Percentiles rank a stretch among this genome's conserved stretches.
Evolutionary conservation across 1,284 basidiomycete genomes (phyloP).

Genomic region (Leccinum huronense): DNA sequence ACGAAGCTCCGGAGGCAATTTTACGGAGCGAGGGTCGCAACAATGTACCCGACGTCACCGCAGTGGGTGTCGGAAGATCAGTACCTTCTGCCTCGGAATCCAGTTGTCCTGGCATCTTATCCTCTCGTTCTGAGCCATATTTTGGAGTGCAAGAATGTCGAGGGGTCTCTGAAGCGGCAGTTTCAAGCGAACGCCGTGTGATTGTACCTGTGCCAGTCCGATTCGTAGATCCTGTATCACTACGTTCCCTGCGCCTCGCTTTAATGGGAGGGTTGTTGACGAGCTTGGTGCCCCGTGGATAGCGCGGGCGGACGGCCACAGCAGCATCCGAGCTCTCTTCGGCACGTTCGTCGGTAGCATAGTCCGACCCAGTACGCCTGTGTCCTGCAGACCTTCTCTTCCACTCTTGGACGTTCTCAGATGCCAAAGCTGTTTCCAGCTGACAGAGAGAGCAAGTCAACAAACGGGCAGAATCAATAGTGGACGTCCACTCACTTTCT

Average conservation of each 20-base stretch:
- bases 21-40: slow-evolving; percentile 34
- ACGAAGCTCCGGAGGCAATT: slow-evolving; percentile 37
- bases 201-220: slow-evolving; percentile 32
- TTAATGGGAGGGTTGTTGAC: slow-evolving; percentile 34
- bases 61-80: slow-evolving; percentile 30
- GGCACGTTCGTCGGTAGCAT: slow-evolving; percentile 34
- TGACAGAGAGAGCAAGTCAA: slow-evolving; percentile 31
- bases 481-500: slow-evolving; percentile 54
- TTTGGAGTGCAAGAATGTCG: slow-evolving; percentile 31
- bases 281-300: slow-evolving; percentile 30
- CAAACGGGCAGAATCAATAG: slow-evolving; percentile 2
- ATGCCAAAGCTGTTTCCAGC: slow-evolving; percentile 69
- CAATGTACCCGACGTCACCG: slow-evolving; percentile 14
- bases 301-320: slow-evolving; percentile 28
- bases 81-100: slow-evolving; percentile 31
- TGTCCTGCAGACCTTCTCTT: slow-evolving; percentile 36
- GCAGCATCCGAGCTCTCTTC: slow-evolving; percentile 37
- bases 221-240: slow-evolving; percentile 35
- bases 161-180: slow-evolving; percentile 30
- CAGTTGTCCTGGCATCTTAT: slow-evolving; percentile 25
- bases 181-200: slow-evolving; percentile 27
- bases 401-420: slow-evolving; percentile 50
- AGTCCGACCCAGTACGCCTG: slow-evolving; percentile 28
- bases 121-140: slow-evolving; percentile 33
- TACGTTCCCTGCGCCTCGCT: slow-evolving; percentile 36